These are phyloP conservation scores for Crithidia bombi DNA, from an alignment of 208 protist species.

Conservation along the genomic window DNA sequence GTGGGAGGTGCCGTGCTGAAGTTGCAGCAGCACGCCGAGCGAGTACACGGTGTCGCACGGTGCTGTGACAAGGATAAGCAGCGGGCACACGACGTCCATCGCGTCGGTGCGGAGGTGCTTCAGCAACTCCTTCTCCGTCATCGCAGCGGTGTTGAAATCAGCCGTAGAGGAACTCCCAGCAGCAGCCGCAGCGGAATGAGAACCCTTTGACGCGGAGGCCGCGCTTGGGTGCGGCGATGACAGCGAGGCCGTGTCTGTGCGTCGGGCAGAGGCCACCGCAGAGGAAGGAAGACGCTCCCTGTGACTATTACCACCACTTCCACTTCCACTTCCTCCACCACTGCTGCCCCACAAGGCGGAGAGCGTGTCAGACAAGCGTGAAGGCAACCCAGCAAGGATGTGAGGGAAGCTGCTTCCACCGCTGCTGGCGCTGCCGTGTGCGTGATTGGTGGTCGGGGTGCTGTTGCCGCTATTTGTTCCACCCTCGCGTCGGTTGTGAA, in stretches of 20 bases:
- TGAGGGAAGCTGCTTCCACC: constrained; percentile 21
- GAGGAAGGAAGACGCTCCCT: too few species aligned
- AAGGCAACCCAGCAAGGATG: constrained; percentile 21
- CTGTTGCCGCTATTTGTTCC: background rate
- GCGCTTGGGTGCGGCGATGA: background rate
- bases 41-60: constrained; percentile 40
- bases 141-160: background rate
- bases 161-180: background rate
- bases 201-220: background rate
- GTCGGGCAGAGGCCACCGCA: background rate
- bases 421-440: background rate
- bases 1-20: constrained; percentile 7
- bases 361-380: constrained; percentile 32
- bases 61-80: constrained; percentile 29
- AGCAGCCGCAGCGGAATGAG: background rate
- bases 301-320: too few species aligned
- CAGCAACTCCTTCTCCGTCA: constrained; percentile 24
- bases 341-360: constrained; percentile 25
- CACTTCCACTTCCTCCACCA: background rate
- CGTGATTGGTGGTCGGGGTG: background rate
- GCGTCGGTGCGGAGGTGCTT: constrained; percentile 32
- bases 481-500: constrained; percentile 6
- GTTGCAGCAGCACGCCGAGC: constrained; percentile 35
- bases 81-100: constrained; percentile 35
- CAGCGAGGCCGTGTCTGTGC: background rate